A percentile compares a stretch with the other conserved stretches of the same genome.
phyloP scores from a whole-genome alignment of 306 rosid species.

The Arachis hypogaea region DNA sequence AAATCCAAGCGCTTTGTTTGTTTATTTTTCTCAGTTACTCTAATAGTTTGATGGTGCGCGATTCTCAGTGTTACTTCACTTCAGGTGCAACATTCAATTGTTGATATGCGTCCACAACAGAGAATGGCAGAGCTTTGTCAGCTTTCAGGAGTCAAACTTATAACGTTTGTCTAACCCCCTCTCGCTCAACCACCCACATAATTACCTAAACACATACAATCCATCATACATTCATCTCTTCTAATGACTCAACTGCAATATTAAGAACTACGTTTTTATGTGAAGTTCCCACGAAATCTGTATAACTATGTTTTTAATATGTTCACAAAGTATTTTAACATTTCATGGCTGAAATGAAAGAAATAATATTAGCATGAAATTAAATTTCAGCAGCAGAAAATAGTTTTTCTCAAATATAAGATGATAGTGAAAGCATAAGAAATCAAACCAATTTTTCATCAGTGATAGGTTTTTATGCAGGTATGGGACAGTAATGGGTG shows the following conservation, averaged over 20 bases:
- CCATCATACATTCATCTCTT: neutral
- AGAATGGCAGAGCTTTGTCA: constrained; percentile 93
- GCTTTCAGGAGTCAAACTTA: constrained; percentile 85
- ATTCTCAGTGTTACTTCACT: constrained; percentile 21
- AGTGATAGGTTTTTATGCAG: constrained; percentile 54
- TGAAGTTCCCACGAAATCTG: neutral
- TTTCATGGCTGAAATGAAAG: constrained; percentile 4
- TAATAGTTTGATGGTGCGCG: neutral
- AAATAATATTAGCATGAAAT: neutral
- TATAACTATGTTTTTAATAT: neutral
- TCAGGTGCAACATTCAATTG: constrained; percentile 92
- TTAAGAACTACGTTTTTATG: neutral
- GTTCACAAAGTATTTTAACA: neutral
- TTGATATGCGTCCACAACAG: constrained; percentile 95
- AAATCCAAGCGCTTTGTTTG: constrained; percentile 26
- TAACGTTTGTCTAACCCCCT: constrained; percentile 66
- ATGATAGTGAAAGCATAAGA: constrained; percentile 13
- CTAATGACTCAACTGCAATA: neutral
- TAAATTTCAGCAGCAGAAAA: constrained; percentile 1
- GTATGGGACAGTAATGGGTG: constrained; percentile 97
- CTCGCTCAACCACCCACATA: neutral
- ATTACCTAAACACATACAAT: neutral
- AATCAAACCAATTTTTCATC: neutral
- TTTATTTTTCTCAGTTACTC: constrained; percentile 17
- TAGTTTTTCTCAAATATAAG: constrained; percentile 19